Conservation (phyloP, 2,329 filamentous ascomycete genomes). For the Talaromyces verruculosus region DNA sequence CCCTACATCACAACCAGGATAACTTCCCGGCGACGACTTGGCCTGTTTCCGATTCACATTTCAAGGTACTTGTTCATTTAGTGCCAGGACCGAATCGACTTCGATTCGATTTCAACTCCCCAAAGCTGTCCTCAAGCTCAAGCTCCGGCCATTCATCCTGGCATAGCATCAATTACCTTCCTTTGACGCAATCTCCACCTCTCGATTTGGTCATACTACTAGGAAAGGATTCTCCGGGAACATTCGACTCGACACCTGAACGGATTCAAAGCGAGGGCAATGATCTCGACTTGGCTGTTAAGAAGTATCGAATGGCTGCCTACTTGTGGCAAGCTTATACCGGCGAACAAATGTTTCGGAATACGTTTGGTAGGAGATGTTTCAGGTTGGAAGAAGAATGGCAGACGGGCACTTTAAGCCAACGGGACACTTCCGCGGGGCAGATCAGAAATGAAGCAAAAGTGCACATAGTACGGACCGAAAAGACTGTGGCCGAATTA, state of each 20-base stretch:
- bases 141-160: constrained; percentile 71
- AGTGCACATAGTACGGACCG: constrained; percentile 77
- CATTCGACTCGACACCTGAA: constrained; percentile 78
- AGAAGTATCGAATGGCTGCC: constrained; percentile 91
- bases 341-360: constrained; percentile 90
- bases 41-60: constrained; percentile 86
- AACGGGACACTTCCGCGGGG: constrained; percentile 67
- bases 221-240: constrained; percentile 81
- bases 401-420: constrained; percentile 77
- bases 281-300: constrained; percentile 72
- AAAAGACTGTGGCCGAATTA: constrained; percentile 83
- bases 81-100: constrained; percentile 85
- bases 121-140: constrained; percentile 67
- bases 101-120: constrained; percentile 82
- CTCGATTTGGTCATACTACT: constrained; percentile 86
- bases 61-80: constrained; percentile 90
- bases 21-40: constrained; percentile 78
- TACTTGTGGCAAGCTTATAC: constrained; percentile 98
- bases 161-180: constrained; percentile 82
- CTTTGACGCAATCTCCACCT: constrained; percentile 73
- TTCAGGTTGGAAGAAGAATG: constrained; percentile 96
- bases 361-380: constrained; percentile 78
- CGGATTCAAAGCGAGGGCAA: constrained; percentile 78
- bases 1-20: constrained; percentile 79
- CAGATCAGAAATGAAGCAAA: constrained; percentile 88